These are phyloP conservation scores for Lactuca saligna DNA, from an alignment of 129 eudicot species.

Conservation along the genomic window DNA sequence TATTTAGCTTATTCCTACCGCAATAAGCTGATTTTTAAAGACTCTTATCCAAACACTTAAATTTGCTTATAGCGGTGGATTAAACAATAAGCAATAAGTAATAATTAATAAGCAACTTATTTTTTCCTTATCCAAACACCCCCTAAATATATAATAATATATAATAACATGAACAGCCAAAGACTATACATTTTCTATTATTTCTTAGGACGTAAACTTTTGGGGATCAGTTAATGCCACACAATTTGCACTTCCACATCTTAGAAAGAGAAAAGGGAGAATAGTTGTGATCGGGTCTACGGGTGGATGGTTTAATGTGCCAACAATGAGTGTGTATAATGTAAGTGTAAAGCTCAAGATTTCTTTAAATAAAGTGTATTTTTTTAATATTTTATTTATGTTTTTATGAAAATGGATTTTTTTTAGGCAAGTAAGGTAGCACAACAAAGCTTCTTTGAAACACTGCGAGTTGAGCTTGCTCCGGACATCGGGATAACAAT, in stretches of 20 bases:
- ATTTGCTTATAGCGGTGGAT: too few species aligned
- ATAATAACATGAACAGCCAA: background rate
- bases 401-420: background rate
- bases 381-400: background rate
- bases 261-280: conserved; percentile 54
- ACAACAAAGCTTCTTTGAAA: conserved; percentile 60
- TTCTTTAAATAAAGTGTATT: background rate
- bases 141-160: too few species aligned
- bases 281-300: conserved; percentile 53
- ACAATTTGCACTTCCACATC: conserved; percentile 58
- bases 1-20: too few species aligned
- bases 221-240: conserved; percentile 73
- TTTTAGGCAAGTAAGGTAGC: conserved; percentile 80
- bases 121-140: too few species aligned
- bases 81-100: too few species aligned
- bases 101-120: too few species aligned
- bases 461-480: conserved; percentile 58
- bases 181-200: background rate
- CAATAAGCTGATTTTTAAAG: too few species aligned
- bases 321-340: conserved; percentile 50
- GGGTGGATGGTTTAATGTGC: conserved; percentile 54
- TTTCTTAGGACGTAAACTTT: conserved; percentile 56
- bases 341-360: conserved; percentile 24
- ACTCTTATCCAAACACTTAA: too few species aligned
- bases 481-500: conserved; percentile 56